Evolutionary conservation across 257 asterid species (phyloP), one percentile per base, ranked within the genome.

Genomic region (Mentha longifolia): DNA sequence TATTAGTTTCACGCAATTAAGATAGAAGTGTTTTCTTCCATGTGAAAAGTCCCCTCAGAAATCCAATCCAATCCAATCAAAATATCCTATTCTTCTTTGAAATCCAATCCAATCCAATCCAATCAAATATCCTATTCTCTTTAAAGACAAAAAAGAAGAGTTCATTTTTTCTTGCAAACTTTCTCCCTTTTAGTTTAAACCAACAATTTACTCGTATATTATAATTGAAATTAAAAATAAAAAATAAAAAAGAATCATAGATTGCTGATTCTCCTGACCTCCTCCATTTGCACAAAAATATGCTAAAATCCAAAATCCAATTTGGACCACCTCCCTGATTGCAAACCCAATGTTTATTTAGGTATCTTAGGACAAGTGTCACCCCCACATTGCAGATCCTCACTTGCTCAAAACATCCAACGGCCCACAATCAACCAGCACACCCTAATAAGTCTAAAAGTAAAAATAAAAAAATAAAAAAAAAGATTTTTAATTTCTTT

Each of bases 341-440:
- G 7, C 43, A 57, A 37, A 72, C 33, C 58, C 65, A 15, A 28
- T 50, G 19, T 49, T 28, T n/a, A 9, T 61, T 12, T 71, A 60
- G 66, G 35, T 10, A 7, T 33, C 9, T 14, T 62, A 67, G 78
- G 66, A 72, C 73, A 78, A 0, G 63, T 75, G 83, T 81, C 81
- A 4, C 3, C 8, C 54, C 0, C 13, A 6, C 20, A 54, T 45
- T 50, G 15, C 50, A 22, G 8, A 60, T 58, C 35, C 14, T 6
- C 30, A n/a, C 12, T 51, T 51, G 11, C 5, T 51, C 28, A 6
- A 9, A 5, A 19, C 30, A 81, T 78, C 82, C 69, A 9, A 75
- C 45, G 81, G 67, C 28, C 39, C n/a, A 42, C 17, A 30, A 25
- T 57, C 10, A 15, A 31, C 74, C 80, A 81, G 68, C 79, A 46